Evolutionary conservation across 2,329 filamentous ascomycete genomes (phyloP), one percentile per base, ranked within the genome.

Genomic region (Colletotrichum sp.): DNA sequence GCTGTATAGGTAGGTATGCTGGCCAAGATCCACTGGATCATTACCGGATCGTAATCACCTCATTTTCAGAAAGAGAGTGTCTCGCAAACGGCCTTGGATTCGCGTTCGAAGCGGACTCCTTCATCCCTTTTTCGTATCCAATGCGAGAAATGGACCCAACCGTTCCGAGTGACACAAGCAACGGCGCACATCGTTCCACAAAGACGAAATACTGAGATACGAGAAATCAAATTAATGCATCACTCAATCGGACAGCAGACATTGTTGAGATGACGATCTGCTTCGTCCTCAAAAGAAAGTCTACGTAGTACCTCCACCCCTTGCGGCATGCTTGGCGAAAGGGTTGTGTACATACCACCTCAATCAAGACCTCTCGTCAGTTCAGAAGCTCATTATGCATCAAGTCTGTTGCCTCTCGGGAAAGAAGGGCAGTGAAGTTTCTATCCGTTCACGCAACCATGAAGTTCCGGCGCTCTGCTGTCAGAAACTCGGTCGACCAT

Each of bases 321-420:
- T 12, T 43, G 3, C 18, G 18, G 9, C 7, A 48, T 48, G 1
- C 18, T n/a, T 48, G 38, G 38, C 38, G 9, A n/a, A 3, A 6
- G 5, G 5, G 0, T n/a, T 6, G 9, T 48, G 18, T n/a, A 48
- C 1, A 48, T 7, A 48, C 0, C 1, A 7, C 38, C 3, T n/a
- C 0, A n/a, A 12, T 4, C 5, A 5, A n/a, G 5, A 6, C 9
- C 38, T 48, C 3, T 48, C 18, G 18, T 0, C 4, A n/a, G 9
- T n/a, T 3, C 3, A 18, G 9, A n/a, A n/a, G 38, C 4, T 43
- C 3, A 43, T 6, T 4, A 18, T 43, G 8, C 3, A 48, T 48
- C 38, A 3, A 48, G 3, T n/a, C 2, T n/a, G 4, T 48, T 48
- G 18, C 1, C 0, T 4, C 0, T n/a, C 18, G 3, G 1, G 5